Evolutionary conservation across 371 early-diverging fungal species (phyloP), one percentile per base, ranked within the genome.

Genomic region (Syncephalastrum monosporum): DNA sequence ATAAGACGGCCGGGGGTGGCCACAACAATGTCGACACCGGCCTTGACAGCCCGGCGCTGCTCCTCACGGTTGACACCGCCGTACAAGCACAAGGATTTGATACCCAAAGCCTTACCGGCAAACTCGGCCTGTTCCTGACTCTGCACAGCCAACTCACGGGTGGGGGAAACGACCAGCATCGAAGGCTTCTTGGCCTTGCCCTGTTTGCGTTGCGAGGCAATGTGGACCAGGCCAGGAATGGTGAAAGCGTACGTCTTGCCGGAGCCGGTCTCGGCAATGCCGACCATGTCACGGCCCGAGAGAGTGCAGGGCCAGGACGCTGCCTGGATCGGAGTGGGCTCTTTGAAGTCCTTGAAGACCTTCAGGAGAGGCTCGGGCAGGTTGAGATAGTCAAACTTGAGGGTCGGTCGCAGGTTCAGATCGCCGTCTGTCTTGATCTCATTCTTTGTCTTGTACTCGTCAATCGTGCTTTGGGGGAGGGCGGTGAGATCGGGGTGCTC

Each of bases 271-370:
- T 90, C 91, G 16, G 93, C 93, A 64, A 91, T 88, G 69, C 89
- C 88, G 14, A 92, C 69, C 47, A 95, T 67, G 69, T 91, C 88
- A 53, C 87, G 82, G 25, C 88, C 88, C 47, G 84, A 78, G 25
- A 90, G 71, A 25, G 87, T 74, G 50, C 86, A 72, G 29, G 92
- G 91, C 90, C 91, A 91, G 68, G 95, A 98, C 50, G 94, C 92
- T 8, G 95, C 90, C 81, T 99, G 99, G 59, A 99, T 99, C 4
- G 98, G 90, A 4, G 99, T 98, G 3, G 99, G 99, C 16, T 79
- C 78, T 19, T 83, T 71, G 74, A 96, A 99, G 21, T 89, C 87
- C 69, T 84, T 77, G 68, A 97, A 91, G 27, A 89, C 86, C 23
- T 86, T 77, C 50, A 96, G 71, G 49, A 99, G 74, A 47, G 82